A percentile compares a stretch with the other conserved stretches of the same genome.
These are phyloP conservation scores for Tetradesmus lagerheimii DNA, from an alignment of 139 green algal genomes.

Conservation along the genomic window DNA sequence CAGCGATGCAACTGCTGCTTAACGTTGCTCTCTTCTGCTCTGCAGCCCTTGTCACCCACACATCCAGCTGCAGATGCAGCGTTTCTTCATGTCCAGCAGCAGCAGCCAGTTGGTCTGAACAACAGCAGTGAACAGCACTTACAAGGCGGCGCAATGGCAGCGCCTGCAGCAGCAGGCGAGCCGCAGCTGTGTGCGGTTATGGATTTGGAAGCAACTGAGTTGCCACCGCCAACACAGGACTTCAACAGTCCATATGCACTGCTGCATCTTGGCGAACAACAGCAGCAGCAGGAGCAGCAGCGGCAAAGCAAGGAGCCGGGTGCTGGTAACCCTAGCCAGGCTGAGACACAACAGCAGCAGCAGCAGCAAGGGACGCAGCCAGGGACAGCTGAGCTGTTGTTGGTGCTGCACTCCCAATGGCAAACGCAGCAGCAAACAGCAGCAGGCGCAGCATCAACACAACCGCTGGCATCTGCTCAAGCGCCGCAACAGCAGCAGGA, in stretches of 20 bases:
- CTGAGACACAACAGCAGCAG: neutral
- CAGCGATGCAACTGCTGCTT: neutral
- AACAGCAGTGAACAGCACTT: no score
- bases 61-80: neutral
- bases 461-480: no score
- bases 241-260: neutral
- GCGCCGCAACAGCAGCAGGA: neutral
- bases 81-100: neutral
- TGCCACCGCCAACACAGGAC: neutral
- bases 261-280: neutral
- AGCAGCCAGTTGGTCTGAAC: neutral
- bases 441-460: neutral
- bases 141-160: neutral
- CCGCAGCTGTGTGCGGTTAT: neutral
- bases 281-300: constrained; percentile 2
- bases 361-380: neutral
- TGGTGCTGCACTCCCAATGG: constrained; percentile 1
- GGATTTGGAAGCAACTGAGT: neutral
- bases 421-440: neutral
- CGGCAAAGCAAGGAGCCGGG: neutral
- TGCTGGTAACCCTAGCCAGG: neutral
- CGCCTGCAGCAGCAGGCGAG: neutral
- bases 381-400: neutral
- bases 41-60: neutral
- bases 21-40: no score